Conservation (phyloP, 257 asterid species). For the Solanum commersonii region DNA sequence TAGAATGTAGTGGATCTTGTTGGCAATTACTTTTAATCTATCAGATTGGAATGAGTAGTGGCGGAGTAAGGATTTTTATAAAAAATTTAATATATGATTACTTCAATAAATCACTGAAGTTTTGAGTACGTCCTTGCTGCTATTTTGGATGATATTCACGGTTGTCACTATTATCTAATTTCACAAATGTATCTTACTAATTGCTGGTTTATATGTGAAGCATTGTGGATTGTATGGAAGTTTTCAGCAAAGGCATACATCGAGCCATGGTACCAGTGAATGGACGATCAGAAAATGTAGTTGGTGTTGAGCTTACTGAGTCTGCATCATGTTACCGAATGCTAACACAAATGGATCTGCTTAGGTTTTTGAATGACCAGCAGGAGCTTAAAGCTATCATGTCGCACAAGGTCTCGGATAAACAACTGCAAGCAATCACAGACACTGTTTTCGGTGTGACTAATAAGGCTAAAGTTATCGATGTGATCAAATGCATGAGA, state of each 20-base stretch:
- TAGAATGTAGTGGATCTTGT: not conserved
- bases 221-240: slow-evolving; percentile 83
- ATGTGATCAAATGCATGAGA: slow-evolving; percentile 67
- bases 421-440: slow-evolving; percentile 30
- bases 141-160: not conserved
- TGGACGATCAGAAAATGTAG: slow-evolving; percentile 51
- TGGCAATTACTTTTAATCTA: not conserved
- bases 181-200: not conserved
- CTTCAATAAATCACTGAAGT: not conserved
- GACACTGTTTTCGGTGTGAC: slow-evolving; percentile 50
- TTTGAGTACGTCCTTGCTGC: not conserved
- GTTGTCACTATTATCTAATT: not conserved
- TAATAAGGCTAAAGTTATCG: slow-evolving; percentile 39
- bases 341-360: slow-evolving; percentile 80
- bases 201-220: slow-evolving; percentile 10
- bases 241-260: slow-evolving; percentile 85
- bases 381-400: slow-evolving; percentile 37
- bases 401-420: slow-evolving; percentile 17
- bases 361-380: slow-evolving; percentile 45
- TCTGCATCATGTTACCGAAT: slow-evolving; percentile 71
- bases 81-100: too few relatives aligned
- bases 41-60: not conserved
- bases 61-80: too few relatives aligned
- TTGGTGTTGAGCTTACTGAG: slow-evolving; percentile 69
- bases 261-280: slow-evolving; percentile 75